Evolutionary conservation across 495 filamentous ascomycete species (phyloP), one percentile per base, ranked within the genome.

Genomic region (Bacidia rubella): DNA sequence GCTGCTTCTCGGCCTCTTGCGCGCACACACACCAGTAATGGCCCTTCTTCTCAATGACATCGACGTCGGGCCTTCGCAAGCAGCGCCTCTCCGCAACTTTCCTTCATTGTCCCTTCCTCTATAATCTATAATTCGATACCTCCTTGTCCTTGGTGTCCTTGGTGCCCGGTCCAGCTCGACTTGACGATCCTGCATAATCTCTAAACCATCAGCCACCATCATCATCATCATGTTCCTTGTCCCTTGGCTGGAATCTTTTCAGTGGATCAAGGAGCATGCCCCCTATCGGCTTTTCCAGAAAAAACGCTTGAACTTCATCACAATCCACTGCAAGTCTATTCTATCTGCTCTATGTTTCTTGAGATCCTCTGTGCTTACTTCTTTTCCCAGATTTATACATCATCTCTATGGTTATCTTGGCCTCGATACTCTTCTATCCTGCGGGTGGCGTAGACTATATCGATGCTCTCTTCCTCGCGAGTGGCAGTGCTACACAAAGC

Each of bases 391-490:
- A 97, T 65, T 68, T 81, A 48, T 96, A 87, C 65, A 79, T 99
- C 48, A 76, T 94, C 21, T 66, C 69, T 44, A 72, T 82, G 62
- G 72, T 68, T 1, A 64, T 99, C 29, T 15, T 87, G 42, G 81
- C 80, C 3, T 94, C 89, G 2, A 63, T 96, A 53, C 70, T 95
- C 10, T 60, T 97, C 15, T 95, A 76, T 54, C 71, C 75, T n/a
- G 65, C 63, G 12, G 74, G 73, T 15, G 60, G 75, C 5, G 62
- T 99, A 39, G 54, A 66, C 5, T 99, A 93, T 60, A 86, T 90
- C 54, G 89, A 99, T 74, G 86, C 89, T 12, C 76, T 99, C 17
- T 87, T 95, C 71, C 84, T 94, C 54, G 74, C 82, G 11, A 75
- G 73, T 54, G 89, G 93, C 12, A 74, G 83, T 32, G 79, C 85